phyloP scores from a whole-genome alignment of 805 yeast species.

The Metschnikowia baotianmanensis region DNA sequence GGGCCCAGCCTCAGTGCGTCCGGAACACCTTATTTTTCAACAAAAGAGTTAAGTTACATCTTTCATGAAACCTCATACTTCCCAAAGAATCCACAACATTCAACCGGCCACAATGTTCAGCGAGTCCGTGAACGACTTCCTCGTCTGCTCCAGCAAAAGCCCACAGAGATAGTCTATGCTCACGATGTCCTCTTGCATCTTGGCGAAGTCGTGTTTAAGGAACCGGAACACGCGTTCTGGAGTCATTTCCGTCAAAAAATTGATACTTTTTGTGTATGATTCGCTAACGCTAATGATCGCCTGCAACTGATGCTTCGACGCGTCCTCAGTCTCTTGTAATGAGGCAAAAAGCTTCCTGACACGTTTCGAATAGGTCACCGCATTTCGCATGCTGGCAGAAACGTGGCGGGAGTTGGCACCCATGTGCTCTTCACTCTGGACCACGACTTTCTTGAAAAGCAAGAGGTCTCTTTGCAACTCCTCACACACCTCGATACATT shows the following conservation, averaged over 20 bases:
- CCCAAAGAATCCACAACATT: too few species aligned
- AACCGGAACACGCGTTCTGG: slow-evolving; percentile 9
- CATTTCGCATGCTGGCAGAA: neutral
- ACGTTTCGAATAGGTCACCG: neutral
- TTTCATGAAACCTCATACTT: too few species aligned
- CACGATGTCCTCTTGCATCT: slow-evolving; percentile 6
- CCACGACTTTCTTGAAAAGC: slow-evolving; percentile 1
- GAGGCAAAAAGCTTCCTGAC: slow-evolving; percentile 3
- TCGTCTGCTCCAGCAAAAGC: slow-evolving; percentile 7
- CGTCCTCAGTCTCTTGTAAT: slow-evolving; percentile 1
- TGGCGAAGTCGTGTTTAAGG: slow-evolving; percentile 9
- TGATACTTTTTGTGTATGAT: slow-evolving; percentile 5
- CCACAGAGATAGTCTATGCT: slow-evolving; percentile 4
- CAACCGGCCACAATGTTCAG: neutral
- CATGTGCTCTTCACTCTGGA: slow-evolving; percentile 3
- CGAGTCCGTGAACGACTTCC: neutral
- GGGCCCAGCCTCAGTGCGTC: too few species aligned
- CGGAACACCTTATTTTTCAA: too few species aligned
- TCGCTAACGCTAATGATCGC: neutral
- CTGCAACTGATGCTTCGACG: neutral
- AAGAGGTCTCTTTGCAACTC: slow-evolving; percentile 6
- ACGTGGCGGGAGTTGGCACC: neutral
- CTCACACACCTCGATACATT: slow-evolving; percentile 1
- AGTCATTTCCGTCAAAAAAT: slow-evolving; percentile 8
- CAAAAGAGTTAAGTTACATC: too few species aligned